These are phyloP conservation scores for Collybia sp. DNA, from an alignment of 768 basidiomycete genomes.

Conservation along the genomic window DNA sequence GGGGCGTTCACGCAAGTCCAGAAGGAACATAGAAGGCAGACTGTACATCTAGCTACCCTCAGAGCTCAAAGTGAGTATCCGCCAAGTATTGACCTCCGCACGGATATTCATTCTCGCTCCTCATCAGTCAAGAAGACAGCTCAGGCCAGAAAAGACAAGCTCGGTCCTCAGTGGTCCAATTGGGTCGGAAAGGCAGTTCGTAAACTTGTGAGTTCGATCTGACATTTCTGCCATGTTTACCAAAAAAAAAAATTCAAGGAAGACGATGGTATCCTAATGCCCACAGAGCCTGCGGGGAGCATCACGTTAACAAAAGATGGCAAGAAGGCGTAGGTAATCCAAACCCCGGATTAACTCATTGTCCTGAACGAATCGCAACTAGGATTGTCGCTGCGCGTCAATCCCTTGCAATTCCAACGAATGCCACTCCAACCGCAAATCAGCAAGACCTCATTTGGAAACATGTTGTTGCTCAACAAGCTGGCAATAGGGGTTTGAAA, in stretches of 20 bases:
- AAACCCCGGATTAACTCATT: background rate
- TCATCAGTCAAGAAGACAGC: slow-evolving; percentile 41
- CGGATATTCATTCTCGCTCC: background rate
- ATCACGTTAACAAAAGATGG: slow-evolving; percentile 37
- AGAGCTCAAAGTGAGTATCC: slow-evolving; percentile 36
- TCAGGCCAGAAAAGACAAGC: slow-evolving; percentile 33
- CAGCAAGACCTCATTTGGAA: slow-evolving; percentile 35
- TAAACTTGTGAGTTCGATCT: slow-evolving; percentile 30
- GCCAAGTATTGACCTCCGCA: background rate
- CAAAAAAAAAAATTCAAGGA: slow-evolving; percentile 22
- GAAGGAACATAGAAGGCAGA: slow-evolving; percentile 38
- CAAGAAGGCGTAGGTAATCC: slow-evolving; percentile 39
- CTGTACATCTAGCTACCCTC: slow-evolving; percentile 40
- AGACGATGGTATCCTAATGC: slow-evolving; percentile 36
- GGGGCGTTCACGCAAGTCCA: slow-evolving; percentile 39
- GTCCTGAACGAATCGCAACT: background rate
- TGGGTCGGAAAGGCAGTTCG: slow-evolving; percentile 43
- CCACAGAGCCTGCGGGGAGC: slow-evolving; percentile 27
- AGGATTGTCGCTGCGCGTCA: slow-evolving; percentile 31
- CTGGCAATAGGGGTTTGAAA: slow-evolving; percentile 16
- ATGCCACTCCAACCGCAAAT: slow-evolving; percentile 17
- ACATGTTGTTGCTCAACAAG: slow-evolving; percentile 23
- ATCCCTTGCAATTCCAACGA: slow-evolving; percentile 17
- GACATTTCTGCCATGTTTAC: background rate
- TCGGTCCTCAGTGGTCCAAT: slow-evolving; percentile 44